Conservation (phyloP, 345 rosid genomes). For the Luvunga scandens region DNA sequence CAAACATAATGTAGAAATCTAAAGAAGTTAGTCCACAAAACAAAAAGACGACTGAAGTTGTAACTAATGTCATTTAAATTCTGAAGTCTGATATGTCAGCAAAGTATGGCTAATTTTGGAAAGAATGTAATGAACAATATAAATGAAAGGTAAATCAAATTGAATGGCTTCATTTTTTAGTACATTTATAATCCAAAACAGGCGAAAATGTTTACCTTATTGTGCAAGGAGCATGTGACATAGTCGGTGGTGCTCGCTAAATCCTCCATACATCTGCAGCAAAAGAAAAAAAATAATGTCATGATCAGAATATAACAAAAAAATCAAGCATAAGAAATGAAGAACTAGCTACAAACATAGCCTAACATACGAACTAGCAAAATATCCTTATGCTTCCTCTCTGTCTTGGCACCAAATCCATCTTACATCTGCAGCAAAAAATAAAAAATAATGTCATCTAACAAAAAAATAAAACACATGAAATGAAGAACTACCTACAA, state of each 20-base stretch:
- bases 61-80: background rate
- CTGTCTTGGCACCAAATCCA: background rate
- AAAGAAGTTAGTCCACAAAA: background rate
- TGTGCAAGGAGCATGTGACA: conserved; percentile 97
- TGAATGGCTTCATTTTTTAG: background rate
- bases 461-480: too few species aligned
- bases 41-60: background rate
- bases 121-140: background rate
- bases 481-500: too few species aligned
- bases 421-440: background rate
- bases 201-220: conserved; percentile 49
- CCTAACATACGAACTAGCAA: background rate
- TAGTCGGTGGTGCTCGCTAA: conserved; percentile 83
- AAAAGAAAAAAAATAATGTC: conserved; percentile 1
- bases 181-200: background rate
- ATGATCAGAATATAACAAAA: background rate
- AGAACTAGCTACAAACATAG: background rate
- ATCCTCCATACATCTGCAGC: conserved; percentile 87
- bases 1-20: background rate
- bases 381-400: background rate
- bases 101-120: background rate
- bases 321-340: background rate
- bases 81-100: background rate
- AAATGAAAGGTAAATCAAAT: background rate
- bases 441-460: too few species aligned